These are phyloP conservation scores for Solanum neorickii DNA, from an alignment of 257 asterid genomes.

Conservation along the genomic window DNA sequence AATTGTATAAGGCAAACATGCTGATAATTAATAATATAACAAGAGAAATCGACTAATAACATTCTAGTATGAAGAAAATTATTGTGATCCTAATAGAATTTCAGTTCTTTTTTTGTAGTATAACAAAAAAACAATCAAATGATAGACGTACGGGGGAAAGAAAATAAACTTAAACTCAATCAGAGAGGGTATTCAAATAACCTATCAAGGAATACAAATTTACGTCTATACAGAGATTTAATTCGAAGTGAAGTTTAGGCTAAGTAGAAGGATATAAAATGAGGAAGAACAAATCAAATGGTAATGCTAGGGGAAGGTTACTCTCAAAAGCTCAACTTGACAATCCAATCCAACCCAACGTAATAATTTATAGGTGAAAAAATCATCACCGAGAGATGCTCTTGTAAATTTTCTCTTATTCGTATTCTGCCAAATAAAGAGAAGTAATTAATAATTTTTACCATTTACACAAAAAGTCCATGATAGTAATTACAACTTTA, in stretches of 20 bases:
- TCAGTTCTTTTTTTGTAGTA: background rate
- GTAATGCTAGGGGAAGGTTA: background rate
- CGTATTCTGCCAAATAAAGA: conserved; percentile 1
- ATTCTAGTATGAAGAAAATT: background rate
- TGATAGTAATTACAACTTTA: too few relatives aligned
- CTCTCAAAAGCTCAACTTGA: background rate
- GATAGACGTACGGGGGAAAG: background rate
- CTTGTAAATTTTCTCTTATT: conserved; percentile 21
- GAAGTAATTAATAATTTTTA: background rate
- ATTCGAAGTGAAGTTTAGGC: background rate
- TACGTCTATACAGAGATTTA: background rate
- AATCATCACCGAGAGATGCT: background rate
- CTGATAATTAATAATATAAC: background rate
- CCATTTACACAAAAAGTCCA: too few relatives aligned
- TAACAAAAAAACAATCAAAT: background rate
- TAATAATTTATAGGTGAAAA: background rate
- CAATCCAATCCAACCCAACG: background rate
- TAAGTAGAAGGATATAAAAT: background rate
- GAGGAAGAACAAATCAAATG: background rate
- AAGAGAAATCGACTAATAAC: background rate
- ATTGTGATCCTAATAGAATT: background rate
- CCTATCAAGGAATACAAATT: background rate
- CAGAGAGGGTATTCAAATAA: background rate
- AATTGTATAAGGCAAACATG: background rate
- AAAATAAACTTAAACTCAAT: background rate